Percentiles rank a stretch among this genome's conserved stretches.
phyloP scores from a whole-genome alignment of 495 filamentous ascomycete species.

The Trichoderma erinaceum region DNA sequence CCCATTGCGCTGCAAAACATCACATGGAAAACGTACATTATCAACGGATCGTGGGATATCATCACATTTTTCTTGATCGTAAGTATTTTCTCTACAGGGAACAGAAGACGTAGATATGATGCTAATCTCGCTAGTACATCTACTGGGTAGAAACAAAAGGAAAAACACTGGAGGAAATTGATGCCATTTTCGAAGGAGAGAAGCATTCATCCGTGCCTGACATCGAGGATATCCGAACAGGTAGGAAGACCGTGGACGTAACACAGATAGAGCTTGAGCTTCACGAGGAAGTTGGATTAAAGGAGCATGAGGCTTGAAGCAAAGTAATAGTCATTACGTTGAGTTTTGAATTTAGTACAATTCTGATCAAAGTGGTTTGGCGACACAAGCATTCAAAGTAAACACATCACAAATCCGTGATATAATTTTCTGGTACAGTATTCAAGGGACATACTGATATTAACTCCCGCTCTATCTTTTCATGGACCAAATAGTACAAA shows the following conservation, averaged over 20 bases:
- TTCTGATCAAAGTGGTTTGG: too few species aligned
- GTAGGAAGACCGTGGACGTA: constrained; percentile 26
- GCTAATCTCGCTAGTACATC: constrained; percentile 26
- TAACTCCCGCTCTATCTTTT: too few species aligned
- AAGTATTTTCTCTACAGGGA: constrained; percentile 1
- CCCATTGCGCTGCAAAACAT: constrained; percentile 39
- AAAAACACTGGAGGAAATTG: constrained; percentile 4
- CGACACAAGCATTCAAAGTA: too few species aligned
- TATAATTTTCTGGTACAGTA: too few species aligned
- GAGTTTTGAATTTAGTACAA: too few species aligned
- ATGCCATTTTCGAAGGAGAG: constrained; percentile 16
- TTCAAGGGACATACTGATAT: too few species aligned
- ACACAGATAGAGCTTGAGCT: constrained; percentile 21
- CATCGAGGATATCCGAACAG: constrained; percentile 34
- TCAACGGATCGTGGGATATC: constrained; percentile 30
- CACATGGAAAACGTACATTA: constrained; percentile 33
- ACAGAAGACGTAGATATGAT: not conserved
- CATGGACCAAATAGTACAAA: too few species aligned
- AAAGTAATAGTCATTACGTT: not conserved
- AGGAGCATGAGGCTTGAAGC: not conserved
- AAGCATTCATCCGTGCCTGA: constrained; percentile 42
- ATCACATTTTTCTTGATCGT: constrained; percentile 25
- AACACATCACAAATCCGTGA: too few species aligned
- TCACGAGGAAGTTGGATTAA: constrained; percentile 12
- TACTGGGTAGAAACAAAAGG: constrained; percentile 24